Percentiles rank a stretch among this genome's conserved stretches.
Conservation (phyloP, 805 yeast genomes). For the Lachancea dasiensis region DNA sequence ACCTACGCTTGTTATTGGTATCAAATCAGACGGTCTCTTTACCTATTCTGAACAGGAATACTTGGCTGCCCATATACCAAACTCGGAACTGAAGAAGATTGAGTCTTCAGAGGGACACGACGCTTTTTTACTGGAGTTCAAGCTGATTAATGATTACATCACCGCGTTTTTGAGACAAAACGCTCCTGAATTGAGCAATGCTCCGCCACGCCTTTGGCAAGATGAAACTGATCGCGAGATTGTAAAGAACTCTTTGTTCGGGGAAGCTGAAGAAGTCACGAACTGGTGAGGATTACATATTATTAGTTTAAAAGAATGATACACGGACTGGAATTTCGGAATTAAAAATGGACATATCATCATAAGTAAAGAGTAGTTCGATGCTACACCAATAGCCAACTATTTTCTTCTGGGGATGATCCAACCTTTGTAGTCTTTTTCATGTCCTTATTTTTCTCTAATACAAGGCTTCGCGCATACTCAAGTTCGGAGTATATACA, state of each 20-base stretch:
- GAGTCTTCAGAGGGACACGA: slow-evolving; percentile 97
- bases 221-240: slow-evolving; percentile 38
- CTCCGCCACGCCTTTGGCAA: slow-evolving; percentile 37
- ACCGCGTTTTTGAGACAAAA: slow-evolving; percentile 55
- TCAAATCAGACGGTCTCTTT: slow-evolving; percentile 86
- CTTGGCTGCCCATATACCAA: slow-evolving; percentile 68
- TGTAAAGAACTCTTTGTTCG: slow-evolving; percentile 65
- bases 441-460: slow-evolving; percentile 36
- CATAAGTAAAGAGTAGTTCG: too few species aligned
- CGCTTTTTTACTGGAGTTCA: slow-evolving; percentile 89
- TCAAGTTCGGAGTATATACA: slow-evolving; percentile 74
- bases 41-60: slow-evolving; percentile 88
- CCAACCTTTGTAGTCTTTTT: neutral
- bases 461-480: slow-evolving; percentile 58
- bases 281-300: too few species aligned
- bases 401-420: slow-evolving; percentile 6
- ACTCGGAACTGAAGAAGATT: slow-evolving; percentile 61
- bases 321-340: neutral
- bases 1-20: slow-evolving; percentile 84
- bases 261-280: slow-evolving; percentile 92
- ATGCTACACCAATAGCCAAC: slow-evolving; percentile 8
- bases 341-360: too few species aligned
- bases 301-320: too few species aligned
- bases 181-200: slow-evolving; percentile 52
- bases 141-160: slow-evolving; percentile 67